Base-by-base conservation (phyloP, 2,329 filamentous ascomycete species). In the Monosporascus sp. region DNA sequence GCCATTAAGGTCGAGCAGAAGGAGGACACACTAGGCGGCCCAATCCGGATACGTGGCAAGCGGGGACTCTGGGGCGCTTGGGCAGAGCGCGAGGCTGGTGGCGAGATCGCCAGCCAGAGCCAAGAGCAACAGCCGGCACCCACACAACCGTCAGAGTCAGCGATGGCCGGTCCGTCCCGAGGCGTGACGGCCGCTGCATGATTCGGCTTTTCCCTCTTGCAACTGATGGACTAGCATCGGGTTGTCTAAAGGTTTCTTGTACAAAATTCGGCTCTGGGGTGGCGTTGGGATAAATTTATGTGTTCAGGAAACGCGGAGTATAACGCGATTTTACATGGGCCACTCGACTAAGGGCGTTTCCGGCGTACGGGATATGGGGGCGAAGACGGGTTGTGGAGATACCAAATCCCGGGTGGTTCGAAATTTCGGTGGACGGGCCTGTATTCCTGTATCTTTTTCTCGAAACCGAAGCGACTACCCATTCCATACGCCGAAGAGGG, bases 1-100 rank as follows among this genome's bases (percentile, higher is more conserved):
- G 94, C 94, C 27, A 89, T 99, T 74, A 96, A 96, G 73, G 90
- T 97, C 25, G 93, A 97, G 68, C 94, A 99, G 72, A 81, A 82
- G 48, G 77, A 86, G 57, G 81, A 81, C 15, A 66, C 79, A 38
- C 81, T 97, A 25, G 92, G 92, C 49, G 88, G 86, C 3, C 82
- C 87, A 15, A 90, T 99, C 65, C 81, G 87, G 54, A 88, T 99
- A 54, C 81, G 90, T 60, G 91, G 88, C 54, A 99, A 99, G 81
- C 83, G 90, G 62, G 93, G 90, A n/a, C 85, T 99, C 2, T 99
- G 94, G 93, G 94, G 93, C 50, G 85, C 87, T 38, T 99, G 94
- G 94, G 94, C 94, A 1, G 94, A 97, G 77, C 77, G 79, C 38
- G 83, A 86, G 67, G 82, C 82, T 45, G 82, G 82, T 54, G 83